Evolutionary conservation across 805 yeast genomes (phyloP).

Genomic region (Candida odintsovae): DNA sequence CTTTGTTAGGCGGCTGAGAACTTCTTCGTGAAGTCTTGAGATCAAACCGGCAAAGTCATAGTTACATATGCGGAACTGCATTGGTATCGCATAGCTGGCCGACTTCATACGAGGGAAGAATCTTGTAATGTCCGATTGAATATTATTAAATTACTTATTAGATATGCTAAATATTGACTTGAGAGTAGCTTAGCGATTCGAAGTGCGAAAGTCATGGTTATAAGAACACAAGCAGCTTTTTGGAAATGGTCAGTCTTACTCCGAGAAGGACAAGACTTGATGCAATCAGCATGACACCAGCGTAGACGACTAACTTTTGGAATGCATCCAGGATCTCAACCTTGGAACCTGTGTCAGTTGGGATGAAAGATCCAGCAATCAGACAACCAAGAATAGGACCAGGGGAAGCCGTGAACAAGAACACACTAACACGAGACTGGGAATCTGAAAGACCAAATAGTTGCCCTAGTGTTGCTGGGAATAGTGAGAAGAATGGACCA

Average conservation of each 20-base stretch:
- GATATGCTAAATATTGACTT: not conserved
- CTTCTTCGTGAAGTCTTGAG: no score
- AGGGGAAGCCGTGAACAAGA: constrained; percentile 14
- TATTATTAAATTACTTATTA: no score
- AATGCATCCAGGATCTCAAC: constrained; percentile 9
- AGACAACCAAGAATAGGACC: constrained; percentile 20
- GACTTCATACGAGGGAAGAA: no score
- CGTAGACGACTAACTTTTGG: constrained; percentile 13
- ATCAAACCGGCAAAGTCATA: no score
- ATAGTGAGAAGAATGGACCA: constrained; percentile 18
- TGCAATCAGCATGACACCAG: constrained; percentile 15
- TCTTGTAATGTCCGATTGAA: no score
- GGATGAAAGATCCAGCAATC: constrained; percentile 21
- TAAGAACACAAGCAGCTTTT: constrained; percentile 12
- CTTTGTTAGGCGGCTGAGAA: no score
- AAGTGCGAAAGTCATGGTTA: constrained; percentile 1
- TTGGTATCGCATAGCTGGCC: no score
- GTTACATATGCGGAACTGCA: no score
- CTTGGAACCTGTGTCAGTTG: constrained; percentile 4
- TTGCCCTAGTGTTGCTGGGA: constrained; percentile 20
- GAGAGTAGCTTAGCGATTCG: not conserved
- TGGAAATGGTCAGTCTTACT: constrained; percentile 12
- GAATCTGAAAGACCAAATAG: constrained; percentile 17
- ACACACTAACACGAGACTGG: constrained; percentile 16
- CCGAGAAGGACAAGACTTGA: constrained; percentile 5